These are phyloP conservation scores for Chrysophaeum taylorii DNA, from an alignment of 352 stramenopile species.

Conservation along the genomic window DNA sequence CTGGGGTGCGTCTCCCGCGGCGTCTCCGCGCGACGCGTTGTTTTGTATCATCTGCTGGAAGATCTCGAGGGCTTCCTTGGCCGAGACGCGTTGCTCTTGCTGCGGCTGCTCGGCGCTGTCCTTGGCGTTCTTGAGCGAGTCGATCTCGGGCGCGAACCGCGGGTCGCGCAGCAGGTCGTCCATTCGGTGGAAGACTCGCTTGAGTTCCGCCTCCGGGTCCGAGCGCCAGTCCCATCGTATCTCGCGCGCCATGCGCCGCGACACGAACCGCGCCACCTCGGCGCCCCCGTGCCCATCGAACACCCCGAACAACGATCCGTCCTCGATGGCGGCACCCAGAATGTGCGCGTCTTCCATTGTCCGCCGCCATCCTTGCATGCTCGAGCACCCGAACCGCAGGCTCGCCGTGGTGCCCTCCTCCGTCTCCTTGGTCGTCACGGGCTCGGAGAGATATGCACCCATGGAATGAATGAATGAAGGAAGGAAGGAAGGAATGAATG, in stretches of 20 bases:
- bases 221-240: not conserved
- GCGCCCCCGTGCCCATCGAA: constrained; percentile 63
- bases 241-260: constrained; percentile 9
- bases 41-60: not conserved
- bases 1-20: not conserved
- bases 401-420: constrained; percentile 19
- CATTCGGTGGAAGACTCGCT: constrained; percentile 19
- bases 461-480: too few species aligned
- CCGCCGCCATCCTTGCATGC: constrained; percentile 57
- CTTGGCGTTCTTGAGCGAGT: not conserved
- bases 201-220: not conserved
- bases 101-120: not conserved
- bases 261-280: constrained; percentile 17
- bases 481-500: too few species aligned
- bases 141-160: not conserved
- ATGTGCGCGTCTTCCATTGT: constrained; percentile 61
- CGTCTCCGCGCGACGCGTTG: not conserved
- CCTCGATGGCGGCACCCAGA: constrained; percentile 9
- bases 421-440: constrained; percentile 1
- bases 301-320: constrained; percentile 50
- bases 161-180: constrained; percentile 5
- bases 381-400: constrained; percentile 40
- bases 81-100: not conserved
- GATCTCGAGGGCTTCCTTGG: not conserved
- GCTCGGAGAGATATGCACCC: not conserved